Evolutionary conservation across 768 basidiomycete species (phyloP).

Genomic region (Daedaleopsis sinensis): DNA sequence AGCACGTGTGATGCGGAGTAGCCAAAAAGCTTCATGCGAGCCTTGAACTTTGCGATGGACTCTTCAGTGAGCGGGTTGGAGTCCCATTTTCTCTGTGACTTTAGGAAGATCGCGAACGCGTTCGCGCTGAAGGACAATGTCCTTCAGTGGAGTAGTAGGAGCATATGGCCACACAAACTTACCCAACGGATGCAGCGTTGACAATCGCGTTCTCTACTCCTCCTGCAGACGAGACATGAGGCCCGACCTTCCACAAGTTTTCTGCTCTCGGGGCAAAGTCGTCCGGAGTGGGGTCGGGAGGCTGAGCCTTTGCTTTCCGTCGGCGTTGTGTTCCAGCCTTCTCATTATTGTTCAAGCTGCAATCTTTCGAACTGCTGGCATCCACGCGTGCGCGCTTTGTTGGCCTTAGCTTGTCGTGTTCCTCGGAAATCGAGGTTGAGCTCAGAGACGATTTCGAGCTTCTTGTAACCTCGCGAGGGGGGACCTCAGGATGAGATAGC

Average conservation of each 20-base stretch:
- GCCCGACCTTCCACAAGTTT: constrained; percentile 71
- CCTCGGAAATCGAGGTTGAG: neutral
- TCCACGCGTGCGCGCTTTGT: constrained; percentile 3
- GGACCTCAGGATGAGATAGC: neutral
- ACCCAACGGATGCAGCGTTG: constrained; percentile 77
- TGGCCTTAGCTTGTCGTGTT: constrained; percentile 4
- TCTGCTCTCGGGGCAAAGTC: constrained; percentile 28
- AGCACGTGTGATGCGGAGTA: constrained; percentile 68
- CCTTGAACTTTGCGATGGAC: constrained; percentile 61
- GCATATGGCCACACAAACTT: constrained; percentile 15
- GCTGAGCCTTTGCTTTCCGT: constrained; percentile 13
- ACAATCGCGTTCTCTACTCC: constrained; percentile 75
- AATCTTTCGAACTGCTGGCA: too few relatives aligned
- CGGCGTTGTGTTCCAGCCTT: neutral
- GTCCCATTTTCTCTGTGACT: constrained; percentile 83
- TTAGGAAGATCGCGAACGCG: constrained; percentile 82
- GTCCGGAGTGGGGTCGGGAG: constrained; percentile 21
- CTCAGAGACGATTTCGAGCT: constrained; percentile 4
- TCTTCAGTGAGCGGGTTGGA: constrained; percentile 58
- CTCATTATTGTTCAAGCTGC: neutral
- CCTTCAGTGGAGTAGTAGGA: neutral
- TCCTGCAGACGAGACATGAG: constrained; percentile 81
- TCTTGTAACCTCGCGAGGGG: neutral
- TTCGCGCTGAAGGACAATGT: constrained; percentile 55
- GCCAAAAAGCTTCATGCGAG: constrained; percentile 58